Percentiles rank a stretch among this genome's conserved stretches.
Evolutionary conservation across 2,329 filamentous ascomycete species (phyloP).

Genomic region (Polytolypa hystricis): DNA sequence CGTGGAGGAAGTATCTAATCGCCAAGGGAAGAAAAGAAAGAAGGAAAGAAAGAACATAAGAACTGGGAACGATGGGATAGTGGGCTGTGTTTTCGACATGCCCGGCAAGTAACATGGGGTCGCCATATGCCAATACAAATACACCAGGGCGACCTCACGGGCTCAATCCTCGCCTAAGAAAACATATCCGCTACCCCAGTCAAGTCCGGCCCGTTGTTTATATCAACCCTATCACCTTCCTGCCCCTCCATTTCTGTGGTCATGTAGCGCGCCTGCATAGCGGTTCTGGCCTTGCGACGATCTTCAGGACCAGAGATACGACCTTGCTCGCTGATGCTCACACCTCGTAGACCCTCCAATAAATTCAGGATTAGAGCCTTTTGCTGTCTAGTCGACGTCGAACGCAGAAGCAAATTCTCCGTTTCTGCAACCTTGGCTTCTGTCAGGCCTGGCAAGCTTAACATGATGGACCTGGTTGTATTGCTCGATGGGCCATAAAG

Average conservation of each 20-base stretch:
- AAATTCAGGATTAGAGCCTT: conserved; percentile 72
- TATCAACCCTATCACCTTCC: conserved; percentile 30
- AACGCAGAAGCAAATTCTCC: conserved; percentile 45
- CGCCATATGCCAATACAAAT: too few relatives aligned
- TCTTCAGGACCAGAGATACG: conserved; percentile 50
- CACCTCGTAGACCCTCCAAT: conserved; percentile 73
- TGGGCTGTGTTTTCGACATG: too few relatives aligned
- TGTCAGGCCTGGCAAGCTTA: conserved; percentile 67
- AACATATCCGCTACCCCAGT: conserved; percentile 45
- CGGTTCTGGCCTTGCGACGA: conserved; percentile 31
- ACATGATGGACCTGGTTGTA: conserved; percentile 65
- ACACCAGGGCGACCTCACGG: too few relatives aligned
- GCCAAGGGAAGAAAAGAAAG: too few relatives aligned
- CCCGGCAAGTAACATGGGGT: too few relatives aligned
- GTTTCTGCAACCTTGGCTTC: conserved; percentile 55
- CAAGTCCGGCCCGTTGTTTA: conserved; percentile 39
- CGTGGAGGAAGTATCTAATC: too few relatives aligned
- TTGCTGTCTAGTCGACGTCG: conserved; percentile 59
- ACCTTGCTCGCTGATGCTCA: conserved; percentile 88
- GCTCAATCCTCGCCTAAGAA: conserved; percentile 27
- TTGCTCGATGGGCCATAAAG: conserved; percentile 59
- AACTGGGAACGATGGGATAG: too few relatives aligned
- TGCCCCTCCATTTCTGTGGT: conserved; percentile 34
- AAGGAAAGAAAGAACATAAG: too few relatives aligned
- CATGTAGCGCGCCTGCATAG: conserved; percentile 34